Conservation (phyloP, 768 basidiomycete species). For the Rhizopogon vulgaris region DNA sequence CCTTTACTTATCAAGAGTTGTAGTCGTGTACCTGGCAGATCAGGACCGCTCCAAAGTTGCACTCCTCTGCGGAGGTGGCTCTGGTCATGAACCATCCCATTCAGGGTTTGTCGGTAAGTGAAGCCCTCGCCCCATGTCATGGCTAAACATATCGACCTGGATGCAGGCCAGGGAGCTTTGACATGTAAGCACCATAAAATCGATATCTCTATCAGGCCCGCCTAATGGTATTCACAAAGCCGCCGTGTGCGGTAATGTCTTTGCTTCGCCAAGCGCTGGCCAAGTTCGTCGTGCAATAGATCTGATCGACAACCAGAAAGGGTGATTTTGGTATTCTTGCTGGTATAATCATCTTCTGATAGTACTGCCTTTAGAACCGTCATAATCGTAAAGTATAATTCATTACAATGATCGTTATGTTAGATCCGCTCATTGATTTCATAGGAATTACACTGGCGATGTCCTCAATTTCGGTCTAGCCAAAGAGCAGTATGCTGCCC, state of each 20-base stretch:
- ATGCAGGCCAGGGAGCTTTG: conserved; percentile 67
- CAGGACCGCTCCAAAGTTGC: conserved; percentile 63
- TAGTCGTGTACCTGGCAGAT: conserved; percentile 59
- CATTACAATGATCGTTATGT: not conserved
- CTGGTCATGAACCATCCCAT: conserved; percentile 90
- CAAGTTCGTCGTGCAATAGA: conserved; percentile 83
- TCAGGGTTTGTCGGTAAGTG: conserved; percentile 79
- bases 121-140: not conserved
- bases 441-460: conserved; percentile 85
- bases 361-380: conserved; percentile 45
- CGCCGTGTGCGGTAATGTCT: conserved; percentile 84
- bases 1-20: not conserved
- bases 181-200: conserved; percentile 39
- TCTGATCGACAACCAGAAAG: conserved; percentile 63
- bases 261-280: conserved; percentile 82
- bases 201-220: not conserved
- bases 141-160: not conserved
- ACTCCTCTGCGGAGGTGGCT: conserved; percentile 78
- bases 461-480: conserved; percentile 89
- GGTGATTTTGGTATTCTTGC: conserved; percentile 35
- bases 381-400: conserved; percentile 72
- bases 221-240: conserved; percentile 27
- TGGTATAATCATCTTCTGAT: not conserved
- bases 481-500: conserved; percentile 73
- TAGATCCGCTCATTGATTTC: conserved; percentile 1